These are phyloP conservation scores for Termitomyces sp. DNA, from an alignment of 768 basidiomycete genomes.

Conservation along the genomic window DNA sequence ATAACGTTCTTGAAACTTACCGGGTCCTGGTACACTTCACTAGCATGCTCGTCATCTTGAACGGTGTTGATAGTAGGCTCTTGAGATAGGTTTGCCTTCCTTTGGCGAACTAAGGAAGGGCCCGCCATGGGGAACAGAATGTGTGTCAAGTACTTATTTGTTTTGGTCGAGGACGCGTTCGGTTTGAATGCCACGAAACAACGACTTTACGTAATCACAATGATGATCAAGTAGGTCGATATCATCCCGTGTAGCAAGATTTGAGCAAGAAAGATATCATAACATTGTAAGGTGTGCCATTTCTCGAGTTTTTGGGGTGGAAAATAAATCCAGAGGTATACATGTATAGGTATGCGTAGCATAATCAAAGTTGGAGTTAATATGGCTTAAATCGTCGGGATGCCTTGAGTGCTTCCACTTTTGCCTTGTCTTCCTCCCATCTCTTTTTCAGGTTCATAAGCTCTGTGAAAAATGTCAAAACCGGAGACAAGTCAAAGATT, in stretches of 20 bases:
- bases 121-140: constrained; percentile 17
- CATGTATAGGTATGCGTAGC: no score
- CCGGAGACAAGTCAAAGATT: not conserved
- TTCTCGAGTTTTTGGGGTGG: no score
- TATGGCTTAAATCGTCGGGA: constrained; percentile 87
- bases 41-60: constrained; percentile 51
- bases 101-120: constrained; percentile 14
- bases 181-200: constrained; percentile 14
- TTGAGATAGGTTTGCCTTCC: constrained; percentile 2
- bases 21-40: constrained; percentile 44
- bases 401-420: constrained; percentile 75
- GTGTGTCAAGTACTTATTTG: constrained; percentile 2
- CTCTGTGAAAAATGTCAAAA: constrained; percentile 35
- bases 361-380: constrained; percentile 28
- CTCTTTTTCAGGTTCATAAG: constrained; percentile 70
- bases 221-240: not conserved
- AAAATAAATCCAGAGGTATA: no score
- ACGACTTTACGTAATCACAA: constrained; percentile 12
- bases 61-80: constrained; percentile 27
- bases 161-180: constrained; percentile 2
- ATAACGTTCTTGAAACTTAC: constrained; percentile 28
- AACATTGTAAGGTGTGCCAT: no score
- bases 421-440: constrained; percentile 88
- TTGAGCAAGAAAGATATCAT: no score
- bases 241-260: no score